Evolutionary conservation across 441 rosid genomes (phyloP).

Genomic region (Eutrema salsugineum): DNA sequence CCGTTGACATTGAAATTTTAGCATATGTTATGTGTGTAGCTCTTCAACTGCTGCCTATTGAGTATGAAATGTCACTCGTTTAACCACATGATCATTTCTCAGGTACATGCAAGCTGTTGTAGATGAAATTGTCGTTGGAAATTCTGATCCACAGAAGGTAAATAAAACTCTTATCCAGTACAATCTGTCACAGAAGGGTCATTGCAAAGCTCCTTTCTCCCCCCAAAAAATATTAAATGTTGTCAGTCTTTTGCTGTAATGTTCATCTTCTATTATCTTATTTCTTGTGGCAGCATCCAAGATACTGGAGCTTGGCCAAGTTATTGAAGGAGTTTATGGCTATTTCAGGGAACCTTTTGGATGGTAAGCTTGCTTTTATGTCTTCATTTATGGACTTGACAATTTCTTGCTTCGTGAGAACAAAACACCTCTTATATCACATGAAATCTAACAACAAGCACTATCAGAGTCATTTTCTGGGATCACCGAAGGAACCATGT

Average conservation of each 20-base stretch:
- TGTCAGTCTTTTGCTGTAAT: conserved; percentile 4
- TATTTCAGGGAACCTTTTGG: conserved; percentile 61
- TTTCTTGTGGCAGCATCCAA: conserved; percentile 67
- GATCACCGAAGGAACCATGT: conserved; percentile 48
- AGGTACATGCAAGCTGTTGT: conserved; percentile 99
- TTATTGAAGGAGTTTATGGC: conserved; percentile 59
- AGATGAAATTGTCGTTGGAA: conserved; percentile 75
- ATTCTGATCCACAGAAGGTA: conserved; percentile 75
- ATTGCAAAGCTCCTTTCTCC: not conserved
- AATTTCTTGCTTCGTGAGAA: conserved; percentile 12
- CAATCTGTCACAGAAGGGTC: not conserved
- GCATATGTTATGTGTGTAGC: not conserved
- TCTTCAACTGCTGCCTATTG: not conserved
- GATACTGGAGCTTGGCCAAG: conserved; percentile 70
- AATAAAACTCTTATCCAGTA: conserved; percentile 7
- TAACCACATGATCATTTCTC: conserved; percentile 6
- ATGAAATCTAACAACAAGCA: conserved; percentile 17
- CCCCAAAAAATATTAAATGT: not conserved
- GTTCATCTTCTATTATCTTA: conserved; percentile 24
- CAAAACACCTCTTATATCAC: not conserved
- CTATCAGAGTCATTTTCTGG: conserved; percentile 58
- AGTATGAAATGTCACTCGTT: not conserved
- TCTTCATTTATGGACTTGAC: not conserved
- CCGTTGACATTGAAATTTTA: not conserved
- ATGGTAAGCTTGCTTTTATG: conserved; percentile 47